A percentile compares a stretch with the other conserved stretches of the same genome.
These are phyloP conservation scores for Musa itinerans DNA, from an alignment of 176 grass and related monocot species.

Conservation along the genomic window DNA sequence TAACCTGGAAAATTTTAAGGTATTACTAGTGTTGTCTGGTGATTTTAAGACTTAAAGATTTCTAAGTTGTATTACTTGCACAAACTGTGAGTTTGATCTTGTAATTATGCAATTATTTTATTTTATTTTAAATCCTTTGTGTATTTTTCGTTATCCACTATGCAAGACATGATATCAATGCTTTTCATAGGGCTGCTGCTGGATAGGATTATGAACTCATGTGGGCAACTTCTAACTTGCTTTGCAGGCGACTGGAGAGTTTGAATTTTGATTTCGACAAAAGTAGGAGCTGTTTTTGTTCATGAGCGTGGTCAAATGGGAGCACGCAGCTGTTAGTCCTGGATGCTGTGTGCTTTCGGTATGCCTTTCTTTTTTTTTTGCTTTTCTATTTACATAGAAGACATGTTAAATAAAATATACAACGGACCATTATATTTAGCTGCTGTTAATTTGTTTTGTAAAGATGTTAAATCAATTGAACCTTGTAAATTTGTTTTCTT, in stretches of 20 bases:
- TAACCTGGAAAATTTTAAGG: no score
- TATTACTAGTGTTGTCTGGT: not conserved
- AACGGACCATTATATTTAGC: not conserved
- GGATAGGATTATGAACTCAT: not conserved
- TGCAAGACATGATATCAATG: not conserved
- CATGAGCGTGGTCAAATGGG: not conserved
- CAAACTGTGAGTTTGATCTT: no score
- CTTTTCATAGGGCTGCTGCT: not conserved
- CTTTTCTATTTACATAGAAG: not conserved
- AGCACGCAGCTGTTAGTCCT: not conserved
- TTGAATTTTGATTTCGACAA: slow-evolving; percentile 48
- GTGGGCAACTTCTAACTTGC: slow-evolving; percentile 1
- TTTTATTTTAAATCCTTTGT: no score
- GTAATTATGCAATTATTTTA: no score
- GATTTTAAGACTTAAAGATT: not conserved
- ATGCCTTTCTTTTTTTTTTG: no score
- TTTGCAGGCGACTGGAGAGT: slow-evolving; percentile 54
- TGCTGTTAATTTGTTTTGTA: not conserved
- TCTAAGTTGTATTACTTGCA: not conserved
- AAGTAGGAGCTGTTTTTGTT: not conserved
- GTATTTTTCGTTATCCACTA: no score
- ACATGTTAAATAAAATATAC: not conserved
- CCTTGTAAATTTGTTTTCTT: not conserved
- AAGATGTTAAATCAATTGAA: not conserved
- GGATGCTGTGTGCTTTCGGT: no score